Evolutionary conservation across 768 basidiomycete genomes (phyloP).

Genomic region (Trametes sanguinea): DNA sequence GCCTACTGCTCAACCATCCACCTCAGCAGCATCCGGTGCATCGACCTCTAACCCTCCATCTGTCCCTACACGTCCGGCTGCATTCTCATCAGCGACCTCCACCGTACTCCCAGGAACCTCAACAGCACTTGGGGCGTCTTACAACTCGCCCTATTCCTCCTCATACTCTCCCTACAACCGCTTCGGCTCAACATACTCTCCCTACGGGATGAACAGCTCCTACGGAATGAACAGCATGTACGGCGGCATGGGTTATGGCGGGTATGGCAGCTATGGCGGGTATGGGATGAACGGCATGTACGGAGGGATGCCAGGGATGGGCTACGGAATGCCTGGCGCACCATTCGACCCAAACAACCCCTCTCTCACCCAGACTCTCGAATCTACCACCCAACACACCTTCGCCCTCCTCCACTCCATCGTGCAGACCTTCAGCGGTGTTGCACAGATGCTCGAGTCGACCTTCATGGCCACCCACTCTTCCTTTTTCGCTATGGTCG

Average conservation of each 20-base stretch:
- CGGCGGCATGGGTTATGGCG: slow-evolving; percentile 49
- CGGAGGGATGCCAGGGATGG: slow-evolving; percentile 46
- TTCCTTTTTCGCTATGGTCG: slow-evolving; percentile 94
- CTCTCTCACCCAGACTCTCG: slow-evolving; percentile 86
- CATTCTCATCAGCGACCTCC: slow-evolving; percentile 37
- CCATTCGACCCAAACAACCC: slow-evolving; percentile 53
- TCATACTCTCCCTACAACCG: slow-evolving; percentile 48
- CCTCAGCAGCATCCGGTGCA: slow-evolving; percentile 18
- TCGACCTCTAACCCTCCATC: slow-evolving; percentile 36
- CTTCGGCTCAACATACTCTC: slow-evolving; percentile 41
- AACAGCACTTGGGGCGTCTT: slow-evolving; percentile 29
- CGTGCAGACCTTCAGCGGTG: slow-evolving; percentile 92
- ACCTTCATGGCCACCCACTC: slow-evolving; percentile 98
- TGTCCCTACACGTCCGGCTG: slow-evolving; percentile 65
- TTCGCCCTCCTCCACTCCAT: slow-evolving; percentile 93
- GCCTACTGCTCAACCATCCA: slow-evolving; percentile 25
- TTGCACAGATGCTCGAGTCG: slow-evolving; percentile 96
- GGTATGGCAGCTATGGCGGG: slow-evolving; percentile 43
- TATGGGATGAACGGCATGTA: slow-evolving; percentile 37
- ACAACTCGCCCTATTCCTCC: slow-evolving; percentile 41
- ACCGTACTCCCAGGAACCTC: slow-evolving; percentile 35
- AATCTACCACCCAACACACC: slow-evolving; percentile 87
- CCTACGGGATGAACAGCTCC: slow-evolving; percentile 44
- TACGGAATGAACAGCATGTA: slow-evolving; percentile 45
- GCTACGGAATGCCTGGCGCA: slow-evolving; percentile 41